phyloP scores from a whole-genome alignment of 169 alveolate species.

The Plasmodium gaboni region DNA sequence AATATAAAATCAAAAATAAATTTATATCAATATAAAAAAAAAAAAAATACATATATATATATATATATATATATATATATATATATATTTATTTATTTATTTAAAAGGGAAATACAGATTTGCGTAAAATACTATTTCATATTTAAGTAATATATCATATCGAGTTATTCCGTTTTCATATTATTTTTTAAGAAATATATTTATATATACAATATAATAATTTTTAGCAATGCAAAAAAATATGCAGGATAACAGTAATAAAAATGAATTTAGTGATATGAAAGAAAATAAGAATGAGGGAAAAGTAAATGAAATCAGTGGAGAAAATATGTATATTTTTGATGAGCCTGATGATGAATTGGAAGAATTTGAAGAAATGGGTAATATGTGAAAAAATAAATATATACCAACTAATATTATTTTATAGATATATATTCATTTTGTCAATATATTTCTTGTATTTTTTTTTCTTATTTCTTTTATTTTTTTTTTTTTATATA shows the following conservation, averaged over 20 bases:
- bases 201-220: conserved; percentile 4
- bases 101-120: no score
- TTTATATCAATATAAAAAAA: no score
- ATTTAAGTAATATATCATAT: no score
- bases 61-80: no score
- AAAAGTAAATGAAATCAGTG: conserved; percentile 36
- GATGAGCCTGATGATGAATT: conserved; percentile 76
- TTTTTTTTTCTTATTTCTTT: neutral
- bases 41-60: no score
- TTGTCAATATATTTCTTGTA: neutral
- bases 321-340: conserved; percentile 56
- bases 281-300: conserved; percentile 30
- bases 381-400: conserved; percentile 14
- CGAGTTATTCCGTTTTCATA: conserved; percentile 1
- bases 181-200: neutral
- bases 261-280: conserved; percentile 34
- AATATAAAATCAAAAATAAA: no score
- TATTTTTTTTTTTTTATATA: neutral
- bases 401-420: neutral
- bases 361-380: conserved; percentile 77
- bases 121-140: no score
- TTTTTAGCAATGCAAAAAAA: conserved; percentile 38
- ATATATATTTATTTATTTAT: no score
- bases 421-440: neutral
- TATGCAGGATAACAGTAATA: conserved; percentile 16